Conservation (phyloP, 225 moss, liverwort and hornwort species). For the Polytrichum commune region DNA sequence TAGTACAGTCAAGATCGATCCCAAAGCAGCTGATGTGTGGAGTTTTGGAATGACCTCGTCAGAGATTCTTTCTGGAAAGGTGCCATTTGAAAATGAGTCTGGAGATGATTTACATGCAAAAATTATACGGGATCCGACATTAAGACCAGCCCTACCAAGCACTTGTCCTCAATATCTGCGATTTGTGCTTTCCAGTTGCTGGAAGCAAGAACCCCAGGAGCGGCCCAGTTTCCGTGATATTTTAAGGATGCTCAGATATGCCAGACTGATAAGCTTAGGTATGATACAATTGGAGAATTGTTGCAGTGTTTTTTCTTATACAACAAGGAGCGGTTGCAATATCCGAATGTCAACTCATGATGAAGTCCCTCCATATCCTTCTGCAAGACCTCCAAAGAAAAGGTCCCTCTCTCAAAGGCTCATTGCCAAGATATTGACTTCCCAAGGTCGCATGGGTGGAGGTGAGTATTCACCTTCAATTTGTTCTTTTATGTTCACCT, state of each 20-base stretch:
- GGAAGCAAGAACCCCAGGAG: conserved; percentile 1
- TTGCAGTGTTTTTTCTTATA: neutral
- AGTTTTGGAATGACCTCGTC: conserved; percentile 15
- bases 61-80: conserved; percentile 10
- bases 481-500: no score
- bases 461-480: no score
- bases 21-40: conserved; percentile 1
- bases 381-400: no score
- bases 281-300: neutral
- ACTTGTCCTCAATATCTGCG: neutral
- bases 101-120: neutral
- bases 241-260: neutral
- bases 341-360: no score
- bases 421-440: no score
- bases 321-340: neutral
- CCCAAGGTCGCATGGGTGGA: no score
- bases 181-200: neutral
- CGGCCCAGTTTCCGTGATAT: neutral
- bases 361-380: no score
- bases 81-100: neutral
- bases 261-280: neutral
- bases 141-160: neutral
- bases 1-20: neutral
- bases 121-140: neutral
- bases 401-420: no score